Evolutionary conservation across 768 basidiomycete genomes (phyloP).

Genomic region (Grammothele lineata): DNA sequence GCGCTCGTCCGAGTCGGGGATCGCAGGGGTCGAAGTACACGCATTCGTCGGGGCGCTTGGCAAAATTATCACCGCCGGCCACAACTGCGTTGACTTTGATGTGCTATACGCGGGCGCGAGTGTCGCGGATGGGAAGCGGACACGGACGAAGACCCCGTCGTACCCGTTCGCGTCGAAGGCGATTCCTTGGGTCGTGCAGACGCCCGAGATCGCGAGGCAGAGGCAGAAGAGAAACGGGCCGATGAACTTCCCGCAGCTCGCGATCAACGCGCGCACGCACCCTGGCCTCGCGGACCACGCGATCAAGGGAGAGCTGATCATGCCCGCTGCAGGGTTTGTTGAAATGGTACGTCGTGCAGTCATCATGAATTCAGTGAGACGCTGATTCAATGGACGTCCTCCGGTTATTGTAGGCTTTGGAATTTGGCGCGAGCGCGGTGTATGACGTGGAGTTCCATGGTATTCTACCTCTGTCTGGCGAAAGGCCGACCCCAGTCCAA

Average conservation of each 20-base stretch:
- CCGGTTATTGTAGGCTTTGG: conserved; percentile 28
- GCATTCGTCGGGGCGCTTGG: conserved; percentile 28
- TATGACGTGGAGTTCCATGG: conserved; percentile 25
- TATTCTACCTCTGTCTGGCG: conserved; percentile 23
- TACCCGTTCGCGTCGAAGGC: conserved; percentile 32
- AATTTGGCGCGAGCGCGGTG: conserved; percentile 29
- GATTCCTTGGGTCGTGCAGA: conserved; percentile 21
- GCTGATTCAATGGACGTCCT: conserved; percentile 1
- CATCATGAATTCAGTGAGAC: conserved; percentile 10
- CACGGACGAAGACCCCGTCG: conserved; percentile 11
- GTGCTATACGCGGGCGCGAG: conserved; percentile 22
- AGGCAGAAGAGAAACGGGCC: conserved; percentile 29
- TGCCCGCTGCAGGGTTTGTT: conserved; percentile 43
- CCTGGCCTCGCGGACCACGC: conserved; percentile 41
- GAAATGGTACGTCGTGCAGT: conserved; percentile 33
- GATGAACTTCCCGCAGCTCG: conserved; percentile 31
- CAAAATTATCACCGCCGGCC: conserved; percentile 25
- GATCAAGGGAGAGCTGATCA: conserved; percentile 40
- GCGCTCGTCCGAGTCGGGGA: conserved; percentile 18
- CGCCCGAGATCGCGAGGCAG: conserved; percentile 17
- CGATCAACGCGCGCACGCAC: conserved; percentile 33
- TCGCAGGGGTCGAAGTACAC: conserved; percentile 28
- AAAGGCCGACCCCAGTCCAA: conserved; percentile 18
- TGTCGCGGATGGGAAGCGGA: no score
- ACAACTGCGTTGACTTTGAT: conserved; percentile 31